Percentiles rank a stretch among this genome's conserved stretches.
Evolutionary conservation across 768 basidiomycete species (phyloP).

Genomic region (Mycena crocata): DNA sequence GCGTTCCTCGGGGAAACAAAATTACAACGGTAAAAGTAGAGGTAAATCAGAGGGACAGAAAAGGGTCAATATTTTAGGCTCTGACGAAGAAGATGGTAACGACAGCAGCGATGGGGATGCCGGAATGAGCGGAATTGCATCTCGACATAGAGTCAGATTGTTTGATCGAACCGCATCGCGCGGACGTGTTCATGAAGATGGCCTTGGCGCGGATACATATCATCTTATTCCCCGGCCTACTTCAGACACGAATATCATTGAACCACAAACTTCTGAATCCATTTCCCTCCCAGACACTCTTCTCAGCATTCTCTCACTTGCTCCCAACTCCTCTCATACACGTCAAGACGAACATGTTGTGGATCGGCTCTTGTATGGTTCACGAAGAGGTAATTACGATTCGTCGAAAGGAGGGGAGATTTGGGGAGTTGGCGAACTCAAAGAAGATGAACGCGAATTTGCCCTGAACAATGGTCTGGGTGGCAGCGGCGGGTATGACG

Average conservation of each 20-base stretch:
- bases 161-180: slow-evolving; percentile 21
- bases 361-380: slow-evolving; percentile 69
- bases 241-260: slow-evolving; percentile 11
- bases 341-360: slow-evolving; percentile 67
- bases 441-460: slow-evolving; percentile 46
- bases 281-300: slow-evolving; percentile 72
- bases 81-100: slow-evolving; percentile 42
- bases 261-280: slow-evolving; percentile 59
- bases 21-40: slow-evolving; percentile 46
- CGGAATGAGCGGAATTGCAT: slow-evolving; percentile 7
- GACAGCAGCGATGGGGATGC: slow-evolving; percentile 44
- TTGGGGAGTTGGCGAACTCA: slow-evolving; percentile 80
- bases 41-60: slow-evolving; percentile 46
- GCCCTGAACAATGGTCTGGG: slow-evolving; percentile 3
- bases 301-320: slow-evolving; percentile 72
- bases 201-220: slow-evolving; percentile 17
- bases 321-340: slow-evolving; percentile 55
- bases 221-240: slow-evolving; percentile 46
- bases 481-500: slow-evolving; percentile 41
- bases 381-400: slow-evolving; percentile 64
- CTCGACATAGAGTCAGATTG: slow-evolving; percentile 16
- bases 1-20: slow-evolving; percentile 33
- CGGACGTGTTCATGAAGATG: slow-evolving; percentile 6
- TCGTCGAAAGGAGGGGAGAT: slow-evolving; percentile 75
- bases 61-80: slow-evolving; percentile 58